A percentile compares a stretch with the other conserved stretches of the same genome.
phyloP scores from a whole-genome alignment of 108 stramenopile species.

The Skeletonema potamos region DNA sequence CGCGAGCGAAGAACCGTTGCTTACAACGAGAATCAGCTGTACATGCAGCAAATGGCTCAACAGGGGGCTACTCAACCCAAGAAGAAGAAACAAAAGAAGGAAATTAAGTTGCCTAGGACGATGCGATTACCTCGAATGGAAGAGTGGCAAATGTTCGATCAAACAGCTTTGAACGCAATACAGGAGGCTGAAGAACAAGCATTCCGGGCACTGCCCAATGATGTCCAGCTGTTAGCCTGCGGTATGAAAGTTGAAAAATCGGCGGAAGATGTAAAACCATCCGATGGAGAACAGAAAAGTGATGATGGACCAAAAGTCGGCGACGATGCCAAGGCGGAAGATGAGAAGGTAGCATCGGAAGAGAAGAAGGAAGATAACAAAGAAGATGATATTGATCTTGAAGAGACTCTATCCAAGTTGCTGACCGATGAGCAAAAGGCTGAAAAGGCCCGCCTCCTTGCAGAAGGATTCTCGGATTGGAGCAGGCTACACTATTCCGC shows the following conservation, averaged over 20 bases:
- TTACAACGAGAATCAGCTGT: slow-evolving; percentile 79
- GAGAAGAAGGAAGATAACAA: slow-evolving; percentile 14
- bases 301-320: slow-evolving; percentile 15
- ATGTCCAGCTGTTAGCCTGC: slow-evolving; percentile 30
- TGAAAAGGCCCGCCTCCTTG: slow-evolving; percentile 66
- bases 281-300: slow-evolving; percentile 18
- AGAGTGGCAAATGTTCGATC: slow-evolving; percentile 96
- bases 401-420: slow-evolving; percentile 62
- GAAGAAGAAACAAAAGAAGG: slow-evolving; percentile 63
- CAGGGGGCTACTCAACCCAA: slow-evolving; percentile 53
- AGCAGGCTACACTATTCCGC: slow-evolving; percentile 67
- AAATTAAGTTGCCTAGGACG: slow-evolving; percentile 84
- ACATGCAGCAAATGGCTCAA: slow-evolving; percentile 79
- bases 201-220: slow-evolving; percentile 68
- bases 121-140: slow-evolving; percentile 92
- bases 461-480: slow-evolving; percentile 86
- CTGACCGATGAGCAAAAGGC: slow-evolving; percentile 59
- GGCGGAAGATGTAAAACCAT: not conserved
- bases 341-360: not conserved
- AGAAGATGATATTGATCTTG: slow-evolving; percentile 27
- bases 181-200: slow-evolving; percentile 83
- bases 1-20: slow-evolving; percentile 88
- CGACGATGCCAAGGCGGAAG: slow-evolving; percentile 2
- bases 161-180: slow-evolving; percentile 70
- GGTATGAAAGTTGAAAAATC: slow-evolving; percentile 11